These are phyloP conservation scores for Mycena galericulata DNA, from an alignment of 768 basidiomycete genomes.

Conservation along the genomic window DNA sequence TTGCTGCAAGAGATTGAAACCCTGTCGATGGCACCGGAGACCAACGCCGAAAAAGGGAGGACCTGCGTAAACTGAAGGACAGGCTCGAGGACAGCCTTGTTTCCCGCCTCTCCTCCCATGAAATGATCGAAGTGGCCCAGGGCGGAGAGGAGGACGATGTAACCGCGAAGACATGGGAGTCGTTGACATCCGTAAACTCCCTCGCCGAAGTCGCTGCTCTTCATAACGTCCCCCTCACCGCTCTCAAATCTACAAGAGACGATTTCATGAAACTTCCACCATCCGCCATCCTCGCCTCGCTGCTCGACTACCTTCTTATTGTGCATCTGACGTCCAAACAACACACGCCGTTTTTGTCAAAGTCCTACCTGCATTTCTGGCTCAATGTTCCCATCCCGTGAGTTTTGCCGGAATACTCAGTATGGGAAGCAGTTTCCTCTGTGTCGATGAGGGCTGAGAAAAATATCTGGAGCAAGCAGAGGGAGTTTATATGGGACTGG, in stretches of 20 bases:
- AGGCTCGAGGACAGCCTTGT: constrained; percentile 44
- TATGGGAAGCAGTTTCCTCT: constrained; percentile 93
- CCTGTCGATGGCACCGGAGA: constrained; percentile 58
- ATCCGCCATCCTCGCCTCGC: constrained; percentile 70
- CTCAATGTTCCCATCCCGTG: constrained; percentile 90
- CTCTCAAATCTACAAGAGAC: constrained; percentile 57
- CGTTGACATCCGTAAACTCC: constrained; percentile 91
- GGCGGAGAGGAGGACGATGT: constrained; percentile 39
- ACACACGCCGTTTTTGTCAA: constrained; percentile 85
- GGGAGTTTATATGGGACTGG: constrained; percentile 75
- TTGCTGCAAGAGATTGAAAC: constrained; percentile 57
- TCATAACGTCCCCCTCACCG: constrained; percentile 53
- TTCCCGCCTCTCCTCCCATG: not conserved
- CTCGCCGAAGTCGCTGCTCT: constrained; percentile 92
- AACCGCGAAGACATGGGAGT: constrained; percentile 83
- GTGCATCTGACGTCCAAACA: constrained; percentile 84
- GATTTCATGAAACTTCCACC: constrained; percentile 80
- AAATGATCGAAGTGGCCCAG: constrained; percentile 49
- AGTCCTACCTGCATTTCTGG: constrained; percentile 85
- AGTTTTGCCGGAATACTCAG: constrained; percentile 91
- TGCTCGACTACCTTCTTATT: constrained; percentile 88
- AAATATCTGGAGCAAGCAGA: constrained; percentile 85
- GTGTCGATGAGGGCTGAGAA: constrained; percentile 93
- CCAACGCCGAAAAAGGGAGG: constrained; percentile 59
- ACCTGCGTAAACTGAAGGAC: constrained; percentile 56